Evolutionary conservation across 352 stramenopile genomes (phyloP).

Genomic region (Phytophthora vignae): DNA sequence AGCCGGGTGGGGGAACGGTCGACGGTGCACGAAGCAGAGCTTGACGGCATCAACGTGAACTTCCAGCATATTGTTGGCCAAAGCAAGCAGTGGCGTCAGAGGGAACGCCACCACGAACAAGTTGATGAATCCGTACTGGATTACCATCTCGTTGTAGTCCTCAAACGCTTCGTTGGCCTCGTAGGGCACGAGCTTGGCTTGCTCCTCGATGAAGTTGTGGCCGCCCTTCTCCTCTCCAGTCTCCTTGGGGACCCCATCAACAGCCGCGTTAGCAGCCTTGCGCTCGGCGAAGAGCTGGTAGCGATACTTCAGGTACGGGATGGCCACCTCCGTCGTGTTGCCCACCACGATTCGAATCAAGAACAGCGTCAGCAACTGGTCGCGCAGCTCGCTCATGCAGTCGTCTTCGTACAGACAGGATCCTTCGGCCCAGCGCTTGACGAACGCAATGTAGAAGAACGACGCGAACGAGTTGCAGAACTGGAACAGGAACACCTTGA

Average conservation of each 20-base stretch:
- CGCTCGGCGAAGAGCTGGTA: constrained; percentile 68
- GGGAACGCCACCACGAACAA: constrained; percentile 95
- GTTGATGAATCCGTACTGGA: constrained; percentile 96
- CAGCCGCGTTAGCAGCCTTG: constrained; percentile 17
- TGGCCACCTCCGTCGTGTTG: constrained; percentile 89
- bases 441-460: constrained; percentile 95
- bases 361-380: constrained; percentile 93
- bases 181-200: constrained; percentile 85
- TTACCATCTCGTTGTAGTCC: constrained; percentile 93
- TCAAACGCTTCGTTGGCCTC: constrained; percentile 85
- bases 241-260: neutral
- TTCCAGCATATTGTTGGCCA: constrained; percentile 93
- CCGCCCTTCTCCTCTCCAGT: constrained; percentile 38
- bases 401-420: constrained; percentile 86
- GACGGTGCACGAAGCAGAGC: constrained; percentile 78
- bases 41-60: constrained; percentile 91
- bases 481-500: constrained; percentile 99
- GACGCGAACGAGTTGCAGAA: constrained; percentile 98
- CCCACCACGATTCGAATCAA: constrained; percentile 93
- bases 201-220: constrained; percentile 88
- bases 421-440: constrained; percentile 62
- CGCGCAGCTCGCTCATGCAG: constrained; percentile 90
- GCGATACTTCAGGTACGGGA: constrained; percentile 87
- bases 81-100: constrained; percentile 90
- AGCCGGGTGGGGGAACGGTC: constrained; percentile 79